Percentiles rank a stretch among this genome's conserved stretches.
Evolutionary conservation across 192 early-diverging fungal species (phyloP).

Genomic region (Rhizophagus sp.): DNA sequence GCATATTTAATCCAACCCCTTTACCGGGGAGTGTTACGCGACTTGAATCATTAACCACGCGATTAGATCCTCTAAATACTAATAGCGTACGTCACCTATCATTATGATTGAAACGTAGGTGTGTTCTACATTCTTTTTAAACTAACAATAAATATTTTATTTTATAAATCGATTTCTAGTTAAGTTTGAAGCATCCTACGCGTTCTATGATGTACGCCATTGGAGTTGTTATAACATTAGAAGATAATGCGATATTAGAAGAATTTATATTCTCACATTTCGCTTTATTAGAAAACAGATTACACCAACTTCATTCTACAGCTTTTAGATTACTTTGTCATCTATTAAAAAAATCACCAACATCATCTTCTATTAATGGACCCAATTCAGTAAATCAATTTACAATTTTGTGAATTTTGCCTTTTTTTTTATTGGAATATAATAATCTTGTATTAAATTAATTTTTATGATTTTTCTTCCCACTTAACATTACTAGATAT

Average conservation of each 20-base stretch:
- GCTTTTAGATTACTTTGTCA: constrained; percentile 45
- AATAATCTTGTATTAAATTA: background rate
- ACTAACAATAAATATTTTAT: too few relatives aligned
- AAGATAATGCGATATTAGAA: constrained; percentile 45
- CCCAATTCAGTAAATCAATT: constrained; percentile 31
- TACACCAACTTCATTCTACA: constrained; percentile 55
- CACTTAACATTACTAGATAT: constrained; percentile 35
- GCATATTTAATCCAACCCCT: constrained; percentile 55
- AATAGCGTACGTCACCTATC: background rate
- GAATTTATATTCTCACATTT: constrained; percentile 63
- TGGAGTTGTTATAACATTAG: constrained; percentile 52
- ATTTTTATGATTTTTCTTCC: background rate
- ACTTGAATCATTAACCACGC: background rate
- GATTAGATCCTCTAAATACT: background rate
- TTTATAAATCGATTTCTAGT: constrained; percentile 18
- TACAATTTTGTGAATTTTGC: background rate
- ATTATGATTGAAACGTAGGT: too few relatives aligned
- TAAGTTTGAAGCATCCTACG: constrained; percentile 41
- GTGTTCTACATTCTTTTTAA: background rate
- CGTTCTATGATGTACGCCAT: constrained; percentile 54
- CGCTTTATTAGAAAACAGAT: constrained; percentile 54
- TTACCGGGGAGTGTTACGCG: constrained; percentile 36
- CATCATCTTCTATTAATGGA: constrained; percentile 23
- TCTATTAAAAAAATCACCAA: background rate
- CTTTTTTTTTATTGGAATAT: too few relatives aligned